These are phyloP conservation scores for Mycocentrospora acerina DNA, from an alignment of 2,329 filamentous ascomycete species.

Conservation along the genomic window DNA sequence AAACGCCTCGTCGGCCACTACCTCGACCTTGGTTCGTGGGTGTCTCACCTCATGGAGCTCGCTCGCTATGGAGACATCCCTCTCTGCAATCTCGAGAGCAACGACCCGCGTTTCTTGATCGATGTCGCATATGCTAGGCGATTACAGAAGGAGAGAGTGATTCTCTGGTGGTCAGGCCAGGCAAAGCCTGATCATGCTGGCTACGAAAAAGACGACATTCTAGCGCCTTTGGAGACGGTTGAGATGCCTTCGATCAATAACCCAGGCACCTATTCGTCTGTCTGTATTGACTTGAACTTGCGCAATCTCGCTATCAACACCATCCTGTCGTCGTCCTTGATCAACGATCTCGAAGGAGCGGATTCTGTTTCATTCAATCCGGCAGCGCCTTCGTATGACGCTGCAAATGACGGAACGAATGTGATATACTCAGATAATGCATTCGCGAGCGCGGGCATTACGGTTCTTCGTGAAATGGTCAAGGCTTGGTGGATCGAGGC, in stretches of 20 bases:
- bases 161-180: slow-evolving; percentile 93
- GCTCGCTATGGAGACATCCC: slow-evolving; percentile 92
- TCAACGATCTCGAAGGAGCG: slow-evolving; percentile 91
- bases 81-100: slow-evolving; percentile 90
- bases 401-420: slow-evolving; percentile 62
- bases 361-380: slow-evolving; percentile 87
- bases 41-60: slow-evolving; percentile 82
- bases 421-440: slow-evolving; percentile 82
- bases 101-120: slow-evolving; percentile 92
- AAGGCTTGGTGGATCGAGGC: slow-evolving; percentile 98
- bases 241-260: slow-evolving; percentile 94
- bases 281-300: slow-evolving; percentile 92
- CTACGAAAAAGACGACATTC: slow-evolving; percentile 88
- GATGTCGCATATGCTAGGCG: slow-evolving; percentile 92
- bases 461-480: slow-evolving; percentile 95
- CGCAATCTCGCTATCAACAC: slow-evolving; percentile 97
- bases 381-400: slow-evolving; percentile 63
- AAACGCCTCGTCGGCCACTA: slow-evolving; percentile 87
- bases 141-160: slow-evolving; percentile 86
- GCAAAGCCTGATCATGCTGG: slow-evolving; percentile 92
- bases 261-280: slow-evolving; percentile 89
- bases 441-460: slow-evolving; percentile 87
- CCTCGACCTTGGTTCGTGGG: slow-evolving; percentile 88
- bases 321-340: slow-evolving; percentile 90
- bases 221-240: slow-evolving; percentile 79